Conservation (phyloP, 176 grass and related monocot species). For the Aegilops bicornis region DNA sequence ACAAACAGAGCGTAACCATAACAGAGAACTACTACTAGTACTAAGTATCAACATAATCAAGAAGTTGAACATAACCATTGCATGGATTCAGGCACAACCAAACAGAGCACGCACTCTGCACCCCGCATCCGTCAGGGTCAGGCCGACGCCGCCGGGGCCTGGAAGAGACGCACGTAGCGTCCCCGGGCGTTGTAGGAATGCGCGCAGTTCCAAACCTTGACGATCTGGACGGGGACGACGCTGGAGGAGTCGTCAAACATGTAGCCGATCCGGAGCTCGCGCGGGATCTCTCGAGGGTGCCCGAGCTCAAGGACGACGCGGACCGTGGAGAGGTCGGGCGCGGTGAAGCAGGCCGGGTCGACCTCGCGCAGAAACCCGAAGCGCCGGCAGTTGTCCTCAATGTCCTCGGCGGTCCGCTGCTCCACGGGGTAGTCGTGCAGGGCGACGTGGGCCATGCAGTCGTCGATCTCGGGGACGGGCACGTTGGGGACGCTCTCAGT, state of each 20-base stretch:
- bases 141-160: too few relatives aligned
- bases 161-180: neutral
- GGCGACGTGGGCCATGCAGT: neutral
- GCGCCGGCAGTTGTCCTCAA: neutral
- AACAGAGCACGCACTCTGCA: too few relatives aligned
- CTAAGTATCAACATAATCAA: too few relatives aligned
- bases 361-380: neutral
- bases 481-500: neutral
- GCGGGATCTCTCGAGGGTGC: neutral
- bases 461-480: neutral
- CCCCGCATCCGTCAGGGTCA: too few relatives aligned
- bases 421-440: constrained; percentile 2
- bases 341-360: neutral
- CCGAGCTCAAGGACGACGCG: neutral
- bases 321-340: neutral
- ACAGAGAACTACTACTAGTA: too few relatives aligned
- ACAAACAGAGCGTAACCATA: too few relatives aligned
- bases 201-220: neutral
- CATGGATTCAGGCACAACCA: too few relatives aligned
- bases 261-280: neutral
- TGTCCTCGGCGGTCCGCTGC: neutral
- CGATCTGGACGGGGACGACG: neutral
- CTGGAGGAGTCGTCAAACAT: neutral
- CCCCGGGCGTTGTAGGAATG: neutral
- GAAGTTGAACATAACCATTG: too few relatives aligned